Conservation (phyloP, 257 asterid genomes). For the Ilex asprella region DNA sequence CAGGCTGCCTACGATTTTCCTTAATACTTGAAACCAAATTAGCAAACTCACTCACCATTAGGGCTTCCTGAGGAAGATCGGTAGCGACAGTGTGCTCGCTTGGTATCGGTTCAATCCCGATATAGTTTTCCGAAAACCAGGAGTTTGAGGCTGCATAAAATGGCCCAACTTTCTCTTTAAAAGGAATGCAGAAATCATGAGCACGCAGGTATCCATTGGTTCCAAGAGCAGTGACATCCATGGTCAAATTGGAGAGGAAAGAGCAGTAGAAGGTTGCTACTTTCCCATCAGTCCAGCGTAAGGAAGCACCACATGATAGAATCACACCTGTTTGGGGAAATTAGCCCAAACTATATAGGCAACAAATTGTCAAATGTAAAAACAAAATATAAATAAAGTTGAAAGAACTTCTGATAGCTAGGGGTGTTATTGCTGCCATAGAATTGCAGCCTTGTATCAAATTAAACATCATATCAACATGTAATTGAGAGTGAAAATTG, state of each 20-base stretch:
- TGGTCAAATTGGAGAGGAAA: constrained; percentile 51
- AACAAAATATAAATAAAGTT: too few species aligned
- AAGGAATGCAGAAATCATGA: constrained; percentile 56
- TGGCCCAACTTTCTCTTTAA: constrained; percentile 38
- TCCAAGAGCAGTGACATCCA: constrained; percentile 55
- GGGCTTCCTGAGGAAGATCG: constrained; percentile 74
- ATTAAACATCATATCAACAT: too few species aligned
- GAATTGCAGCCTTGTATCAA: too few species aligned
- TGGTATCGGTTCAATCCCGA: constrained; percentile 47
- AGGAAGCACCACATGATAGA: constrained; percentile 55
- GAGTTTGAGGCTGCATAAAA: constrained; percentile 33
- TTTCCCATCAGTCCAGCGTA: constrained; percentile 58
- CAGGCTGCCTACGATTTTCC: constrained; percentile 38
- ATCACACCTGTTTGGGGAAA: constrained; percentile 25
- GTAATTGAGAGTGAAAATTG: too few species aligned
- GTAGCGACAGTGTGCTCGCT: constrained; percentile 35
- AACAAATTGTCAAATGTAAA: too few species aligned
- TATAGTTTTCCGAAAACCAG: constrained; percentile 30
- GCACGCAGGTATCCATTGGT: constrained; percentile 44
- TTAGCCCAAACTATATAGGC: too few species aligned
- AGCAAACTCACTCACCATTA: constrained; percentile 59
- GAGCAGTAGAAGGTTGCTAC: constrained; percentile 68
- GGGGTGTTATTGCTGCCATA: too few species aligned
- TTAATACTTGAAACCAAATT: constrained; percentile 37
- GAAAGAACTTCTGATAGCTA: too few species aligned